These are phyloP conservation scores for Pythium guiyangense DNA, from an alignment of 352 stramenopile genomes.

Conservation along the genomic window DNA sequence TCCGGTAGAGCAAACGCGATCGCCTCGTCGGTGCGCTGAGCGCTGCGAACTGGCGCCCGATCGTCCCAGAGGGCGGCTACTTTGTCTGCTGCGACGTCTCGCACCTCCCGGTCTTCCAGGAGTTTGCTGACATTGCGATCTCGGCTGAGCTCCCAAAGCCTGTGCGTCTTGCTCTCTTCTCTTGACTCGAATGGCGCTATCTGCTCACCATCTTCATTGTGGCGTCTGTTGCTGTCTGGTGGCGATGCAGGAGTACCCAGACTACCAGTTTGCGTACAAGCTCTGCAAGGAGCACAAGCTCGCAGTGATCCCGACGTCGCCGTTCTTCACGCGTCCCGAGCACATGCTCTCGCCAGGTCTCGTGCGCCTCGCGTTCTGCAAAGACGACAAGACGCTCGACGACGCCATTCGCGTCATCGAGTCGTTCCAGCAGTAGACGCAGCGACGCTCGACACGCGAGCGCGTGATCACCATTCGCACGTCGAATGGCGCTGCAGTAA, in stretches of 20 bases:
- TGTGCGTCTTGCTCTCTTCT: slow-evolving; percentile 33
- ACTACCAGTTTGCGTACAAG: slow-evolving; percentile 88
- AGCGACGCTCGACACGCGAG: slow-evolving; percentile 1
- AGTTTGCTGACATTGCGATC: slow-evolving; percentile 57
- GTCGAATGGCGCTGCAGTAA: too few species aligned
- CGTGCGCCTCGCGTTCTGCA: slow-evolving; percentile 95
- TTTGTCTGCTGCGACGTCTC: slow-evolving; percentile 91
- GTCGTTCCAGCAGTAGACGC: slow-evolving; percentile 20
- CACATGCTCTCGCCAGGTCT: slow-evolving; percentile 71
- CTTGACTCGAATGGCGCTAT: neutral
- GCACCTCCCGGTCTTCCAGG: slow-evolving; percentile 60
- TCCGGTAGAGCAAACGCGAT: slow-evolving; percentile 64
- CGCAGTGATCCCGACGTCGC: slow-evolving; percentile 91
- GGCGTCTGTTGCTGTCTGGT: neutral
- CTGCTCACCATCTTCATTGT: neutral
- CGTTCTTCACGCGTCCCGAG: slow-evolving; percentile 89
- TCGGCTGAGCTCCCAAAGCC: slow-evolving; percentile 44
- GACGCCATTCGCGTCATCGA: slow-evolving; percentile 81
- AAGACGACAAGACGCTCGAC: slow-evolving; percentile 92
- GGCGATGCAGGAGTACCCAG: slow-evolving; percentile 71
- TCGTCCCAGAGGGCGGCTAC: slow-evolving; percentile 93
- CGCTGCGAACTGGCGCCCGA: slow-evolving; percentile 81
- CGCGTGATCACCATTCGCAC: too few species aligned
- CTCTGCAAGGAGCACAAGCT: slow-evolving; percentile 89
- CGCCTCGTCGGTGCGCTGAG: slow-evolving; percentile 81